These are phyloP conservation scores for Candida argentea DNA, from an alignment of 805 yeast species.

Conservation along the genomic window DNA sequence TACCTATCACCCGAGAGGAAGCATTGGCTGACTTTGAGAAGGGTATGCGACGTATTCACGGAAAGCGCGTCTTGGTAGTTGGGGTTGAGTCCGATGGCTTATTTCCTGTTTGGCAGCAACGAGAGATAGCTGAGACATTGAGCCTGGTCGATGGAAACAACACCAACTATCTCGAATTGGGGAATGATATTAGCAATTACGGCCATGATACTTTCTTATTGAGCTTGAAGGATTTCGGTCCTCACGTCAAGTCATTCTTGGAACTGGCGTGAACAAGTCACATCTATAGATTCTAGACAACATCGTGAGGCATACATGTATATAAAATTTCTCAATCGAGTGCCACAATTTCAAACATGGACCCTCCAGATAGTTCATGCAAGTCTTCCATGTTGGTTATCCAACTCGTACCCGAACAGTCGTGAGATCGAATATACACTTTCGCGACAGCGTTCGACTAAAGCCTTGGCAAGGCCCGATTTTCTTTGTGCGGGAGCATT, in stretches of 20 bases:
- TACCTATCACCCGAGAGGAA: slow-evolving; percentile 43
- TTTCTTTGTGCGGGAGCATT: slow-evolving; percentile 21
- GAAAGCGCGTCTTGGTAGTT: slow-evolving; percentile 61
- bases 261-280: background rate
- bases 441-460: slow-evolving; percentile 44
- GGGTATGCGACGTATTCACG: slow-evolving; percentile 56
- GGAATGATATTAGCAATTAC: slow-evolving; percentile 65
- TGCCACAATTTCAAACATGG: background rate
- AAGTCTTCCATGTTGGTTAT: slow-evolving; percentile 36
- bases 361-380: slow-evolving; percentile 17
- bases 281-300: background rate
- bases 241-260: slow-evolving; percentile 52
- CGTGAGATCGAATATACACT: slow-evolving; percentile 36
- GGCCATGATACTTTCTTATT: slow-evolving; percentile 90
- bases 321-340: too few species aligned
- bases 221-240: slow-evolving; percentile 71
- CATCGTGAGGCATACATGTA: background rate
- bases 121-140: slow-evolving; percentile 62
- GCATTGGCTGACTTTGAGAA: slow-evolving; percentile 48
- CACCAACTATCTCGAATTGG: slow-evolving; percentile 61
- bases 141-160: slow-evolving; percentile 17
- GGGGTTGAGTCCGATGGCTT: slow-evolving; percentile 91
- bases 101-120: slow-evolving; percentile 93
- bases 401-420: slow-evolving; percentile 56
- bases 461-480: slow-evolving; percentile 58